These are phyloP conservation scores for Pestalotiopsis fici DNA, from an alignment of 2,329 filamentous ascomycete genomes.

Conservation along the genomic window DNA sequence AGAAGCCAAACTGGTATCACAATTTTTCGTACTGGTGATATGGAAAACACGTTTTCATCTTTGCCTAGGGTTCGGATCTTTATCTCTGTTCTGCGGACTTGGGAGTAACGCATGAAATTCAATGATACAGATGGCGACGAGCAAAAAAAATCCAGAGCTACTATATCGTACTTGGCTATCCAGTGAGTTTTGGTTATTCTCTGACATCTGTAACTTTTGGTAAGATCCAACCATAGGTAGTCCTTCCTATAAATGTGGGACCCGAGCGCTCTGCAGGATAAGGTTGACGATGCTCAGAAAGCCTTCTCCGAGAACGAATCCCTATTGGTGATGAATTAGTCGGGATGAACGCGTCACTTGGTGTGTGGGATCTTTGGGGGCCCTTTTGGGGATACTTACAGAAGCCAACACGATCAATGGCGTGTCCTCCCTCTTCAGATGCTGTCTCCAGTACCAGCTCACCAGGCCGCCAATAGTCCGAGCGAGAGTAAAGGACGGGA, in stretches of 20 bases:
- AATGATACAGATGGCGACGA: too few relatives aligned
- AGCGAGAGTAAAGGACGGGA: constrained; percentile 91
- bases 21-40: too few relatives aligned
- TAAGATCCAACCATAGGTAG: too few relatives aligned
- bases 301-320: constrained; percentile 90
- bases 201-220: too few relatives aligned
- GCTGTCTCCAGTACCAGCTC: constrained; percentile 75
- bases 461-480: constrained; percentile 75
- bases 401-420: constrained; percentile 86
- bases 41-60: too few relatives aligned
- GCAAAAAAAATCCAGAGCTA: too few relatives aligned
- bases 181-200: too few relatives aligned
- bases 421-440: constrained; percentile 60
- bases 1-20: too few relatives aligned
- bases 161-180: too few relatives aligned
- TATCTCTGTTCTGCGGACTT: too few relatives aligned
- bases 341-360: background rate
- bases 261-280: constrained; percentile 72
- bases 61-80: too few relatives aligned
- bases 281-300: constrained; percentile 91
- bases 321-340: constrained; percentile 40
- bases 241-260: constrained; percentile 65
- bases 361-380: background rate
- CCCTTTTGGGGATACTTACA: constrained; percentile 41
- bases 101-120: too few relatives aligned